Conservation (phyloP, 2,329 filamentous ascomycete genomes). For the Botryotinia convoluta region DNA sequence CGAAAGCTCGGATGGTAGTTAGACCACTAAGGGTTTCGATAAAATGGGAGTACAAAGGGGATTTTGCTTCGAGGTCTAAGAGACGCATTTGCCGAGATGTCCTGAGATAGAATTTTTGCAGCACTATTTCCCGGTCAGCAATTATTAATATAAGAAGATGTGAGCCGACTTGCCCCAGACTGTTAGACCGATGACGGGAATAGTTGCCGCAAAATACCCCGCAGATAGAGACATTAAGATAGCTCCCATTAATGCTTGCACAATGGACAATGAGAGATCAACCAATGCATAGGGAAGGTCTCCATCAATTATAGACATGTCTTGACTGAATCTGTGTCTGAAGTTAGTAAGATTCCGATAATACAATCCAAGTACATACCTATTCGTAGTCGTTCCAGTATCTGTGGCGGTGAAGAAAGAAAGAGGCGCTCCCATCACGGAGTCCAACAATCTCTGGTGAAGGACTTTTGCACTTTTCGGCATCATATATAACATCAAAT, state of each 20-base stretch:
- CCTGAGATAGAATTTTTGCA: constrained; percentile 46
- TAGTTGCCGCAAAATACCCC: constrained; percentile 43
- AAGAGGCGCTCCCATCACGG: constrained; percentile 45
- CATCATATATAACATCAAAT: constrained; percentile 52
- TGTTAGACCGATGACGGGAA: constrained; percentile 41
- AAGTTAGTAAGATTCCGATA: neutral
- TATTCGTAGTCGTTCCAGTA: constrained; percentile 28
- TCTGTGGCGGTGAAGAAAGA: constrained; percentile 32
- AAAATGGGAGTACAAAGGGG: constrained; percentile 49
- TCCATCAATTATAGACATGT: constrained; percentile 31
- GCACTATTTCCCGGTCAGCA: constrained; percentile 13
- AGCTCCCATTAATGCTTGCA: constrained; percentile 44
- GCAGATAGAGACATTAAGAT: constrained; percentile 37
- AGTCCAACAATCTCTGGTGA: constrained; percentile 48
- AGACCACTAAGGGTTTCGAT: constrained; percentile 47
- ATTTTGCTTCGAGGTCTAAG: constrained; percentile 46
- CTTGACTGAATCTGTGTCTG: constrained; percentile 28
- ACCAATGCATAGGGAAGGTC: constrained; percentile 30
- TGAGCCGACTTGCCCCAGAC: constrained; percentile 19
- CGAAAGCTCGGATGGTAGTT: constrained; percentile 47
- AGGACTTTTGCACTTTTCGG: constrained; percentile 50
- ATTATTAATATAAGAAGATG: neutral
- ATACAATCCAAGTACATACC: constrained; percentile 13
- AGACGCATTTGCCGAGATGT: constrained; percentile 51
- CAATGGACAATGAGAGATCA: constrained; percentile 19